Evolutionary conservation across 2,329 filamentous ascomycete species (phyloP).

Genomic region (Cytospora piceicola): DNA sequence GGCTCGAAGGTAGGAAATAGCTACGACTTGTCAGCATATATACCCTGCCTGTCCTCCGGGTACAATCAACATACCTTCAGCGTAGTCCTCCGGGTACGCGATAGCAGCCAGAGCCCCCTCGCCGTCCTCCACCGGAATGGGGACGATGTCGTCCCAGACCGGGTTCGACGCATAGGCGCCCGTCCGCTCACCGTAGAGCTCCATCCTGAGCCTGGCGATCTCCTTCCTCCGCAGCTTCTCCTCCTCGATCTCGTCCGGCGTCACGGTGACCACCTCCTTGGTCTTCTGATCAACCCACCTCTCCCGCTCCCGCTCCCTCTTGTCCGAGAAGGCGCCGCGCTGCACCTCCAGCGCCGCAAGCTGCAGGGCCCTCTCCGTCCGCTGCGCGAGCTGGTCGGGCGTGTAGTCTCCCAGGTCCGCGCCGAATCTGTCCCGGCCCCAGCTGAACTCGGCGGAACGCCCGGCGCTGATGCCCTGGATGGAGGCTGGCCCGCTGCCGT

Average conservation of each 20-base stretch:
- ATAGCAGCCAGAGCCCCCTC: conserved; percentile 87
- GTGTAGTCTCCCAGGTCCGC: conserved; percentile 54
- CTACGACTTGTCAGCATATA: conserved; percentile 46
- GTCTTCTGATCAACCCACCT: conserved; percentile 31
- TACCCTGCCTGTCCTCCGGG: conserved; percentile 23
- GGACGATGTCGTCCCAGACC: conserved; percentile 81
- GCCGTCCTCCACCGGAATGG: conserved; percentile 83
- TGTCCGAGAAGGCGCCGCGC: conserved; percentile 50
- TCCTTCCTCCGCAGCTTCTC: conserved; percentile 53
- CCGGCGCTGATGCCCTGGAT: neutral
- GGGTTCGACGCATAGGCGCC: conserved; percentile 67
- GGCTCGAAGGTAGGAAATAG: conserved; percentile 89
- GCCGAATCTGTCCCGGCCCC: conserved; percentile 57
- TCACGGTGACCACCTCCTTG: conserved; percentile 34
- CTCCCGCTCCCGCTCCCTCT: conserved; percentile 39
- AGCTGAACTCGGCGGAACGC: conserved; percentile 37
- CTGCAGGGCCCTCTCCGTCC: conserved; percentile 46
- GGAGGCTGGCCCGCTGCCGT: conserved; percentile 23
- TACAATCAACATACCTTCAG: conserved; percentile 60
- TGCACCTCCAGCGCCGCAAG: conserved; percentile 49
- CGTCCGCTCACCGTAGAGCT: conserved; percentile 56
- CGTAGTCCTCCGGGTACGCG: conserved; percentile 86
- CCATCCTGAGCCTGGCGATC: conserved; percentile 55
- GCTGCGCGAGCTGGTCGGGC: conserved; percentile 49
- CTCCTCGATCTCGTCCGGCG: conserved; percentile 47